These are phyloP conservation scores for Mucor mucedo DNA, from an alignment of 371 early-diverging fungal genomes.

Conservation along the genomic window DNA sequence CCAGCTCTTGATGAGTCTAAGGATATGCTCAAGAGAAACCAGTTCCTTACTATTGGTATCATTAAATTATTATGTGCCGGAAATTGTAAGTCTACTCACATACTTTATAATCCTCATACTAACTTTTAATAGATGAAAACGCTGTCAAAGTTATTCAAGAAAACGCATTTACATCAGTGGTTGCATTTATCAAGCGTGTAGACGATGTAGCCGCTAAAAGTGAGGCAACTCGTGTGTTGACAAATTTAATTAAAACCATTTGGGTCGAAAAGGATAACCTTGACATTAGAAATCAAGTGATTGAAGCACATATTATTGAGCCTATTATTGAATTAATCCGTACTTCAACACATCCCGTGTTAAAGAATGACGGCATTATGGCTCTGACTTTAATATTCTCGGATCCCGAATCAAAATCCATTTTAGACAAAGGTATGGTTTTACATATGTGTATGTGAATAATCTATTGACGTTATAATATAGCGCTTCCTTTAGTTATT, in stretches of 20 bases:
- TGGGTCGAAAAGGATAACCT: slow-evolving; percentile 35
- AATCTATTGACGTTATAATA: background rate
- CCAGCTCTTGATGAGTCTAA: slow-evolving; percentile 56
- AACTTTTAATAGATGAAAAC: slow-evolving; percentile 37
- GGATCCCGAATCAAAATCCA: slow-evolving; percentile 28
- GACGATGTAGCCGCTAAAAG: slow-evolving; percentile 67
- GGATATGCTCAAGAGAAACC: slow-evolving; percentile 66
- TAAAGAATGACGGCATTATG: slow-evolving; percentile 69
- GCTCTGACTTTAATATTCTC: slow-evolving; percentile 60
- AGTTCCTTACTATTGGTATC: slow-evolving; percentile 64
- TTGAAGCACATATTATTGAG: slow-evolving; percentile 41
- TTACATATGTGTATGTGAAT: background rate
- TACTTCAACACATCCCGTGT: slow-evolving; percentile 58
- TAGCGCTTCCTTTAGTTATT: slow-evolving; percentile 31
- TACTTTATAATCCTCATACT: background rate
- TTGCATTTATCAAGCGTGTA: slow-evolving; percentile 54
- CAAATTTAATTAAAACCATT: slow-evolving; percentile 60
- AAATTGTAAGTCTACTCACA: slow-evolving; percentile 46
- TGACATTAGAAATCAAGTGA: slow-evolving; percentile 46
- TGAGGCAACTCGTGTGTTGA: slow-evolving; percentile 66
- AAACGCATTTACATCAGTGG: slow-evolving; percentile 26
- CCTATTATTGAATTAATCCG: slow-evolving; percentile 58
- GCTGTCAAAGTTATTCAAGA: slow-evolving; percentile 31
- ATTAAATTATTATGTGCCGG: slow-evolving; percentile 61
- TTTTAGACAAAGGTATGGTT: slow-evolving; percentile 26